Conservation (phyloP, 345 rosid genomes). For the Salix udensis region DNA sequence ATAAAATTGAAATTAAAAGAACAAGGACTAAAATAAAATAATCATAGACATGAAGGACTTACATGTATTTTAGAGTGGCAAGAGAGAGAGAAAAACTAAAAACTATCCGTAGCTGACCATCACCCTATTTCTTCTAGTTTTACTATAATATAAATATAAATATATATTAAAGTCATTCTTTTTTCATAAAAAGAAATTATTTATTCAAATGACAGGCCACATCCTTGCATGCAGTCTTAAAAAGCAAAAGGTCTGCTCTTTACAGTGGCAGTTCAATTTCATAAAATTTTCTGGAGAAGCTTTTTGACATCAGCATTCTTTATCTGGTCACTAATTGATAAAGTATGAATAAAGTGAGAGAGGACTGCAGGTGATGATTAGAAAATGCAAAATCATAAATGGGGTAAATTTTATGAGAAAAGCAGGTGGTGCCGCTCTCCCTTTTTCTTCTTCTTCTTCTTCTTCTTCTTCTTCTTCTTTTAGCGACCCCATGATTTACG, state of each 20-base stretch:
- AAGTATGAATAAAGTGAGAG: not conserved
- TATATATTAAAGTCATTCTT: no score
- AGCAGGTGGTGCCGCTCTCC: not conserved
- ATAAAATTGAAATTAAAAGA: no score
- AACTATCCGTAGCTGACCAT: no score
- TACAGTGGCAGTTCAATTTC: constrained; percentile 14
- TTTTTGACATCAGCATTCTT: not conserved
- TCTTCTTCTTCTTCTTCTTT: no score
- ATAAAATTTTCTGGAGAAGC: not conserved
- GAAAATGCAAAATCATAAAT: not conserved
- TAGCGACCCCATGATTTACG: not conserved
- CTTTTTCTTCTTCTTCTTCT: not conserved
- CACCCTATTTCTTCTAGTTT: no score
- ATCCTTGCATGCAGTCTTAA: not conserved
- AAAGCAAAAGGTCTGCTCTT: constrained; percentile 13
- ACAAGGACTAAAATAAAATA: no score
- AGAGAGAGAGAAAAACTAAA: no score
- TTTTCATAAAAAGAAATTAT: no score
- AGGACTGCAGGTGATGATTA: not conserved
- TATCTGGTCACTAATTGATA: not conserved
- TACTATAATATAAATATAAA: no score
- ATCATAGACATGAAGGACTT: no score
- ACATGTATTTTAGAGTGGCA: no score
- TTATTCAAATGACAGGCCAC: no score
- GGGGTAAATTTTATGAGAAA: not conserved